Base-by-base conservation (phyloP, 352 stramenopile genomes). In the Pythium phragmiticola region DNA sequence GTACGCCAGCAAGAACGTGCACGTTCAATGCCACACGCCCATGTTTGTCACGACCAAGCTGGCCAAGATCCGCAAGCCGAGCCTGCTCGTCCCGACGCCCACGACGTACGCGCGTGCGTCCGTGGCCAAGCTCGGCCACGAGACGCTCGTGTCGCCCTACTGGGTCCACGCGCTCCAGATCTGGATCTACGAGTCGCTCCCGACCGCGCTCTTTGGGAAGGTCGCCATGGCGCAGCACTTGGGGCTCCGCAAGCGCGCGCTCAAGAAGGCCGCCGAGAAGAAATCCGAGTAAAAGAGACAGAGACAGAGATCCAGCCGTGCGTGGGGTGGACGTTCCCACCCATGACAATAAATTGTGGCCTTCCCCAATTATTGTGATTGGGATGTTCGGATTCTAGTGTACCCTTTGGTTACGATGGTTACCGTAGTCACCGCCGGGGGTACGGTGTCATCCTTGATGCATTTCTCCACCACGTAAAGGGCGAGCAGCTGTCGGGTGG, bases 1-100 rank as follows among this genome's bases (percentile, higher is more conserved):
- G 80, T 98, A 98, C 75, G 86, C 83, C 62, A 70, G 74, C 42
- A 98, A 98, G 80, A 94, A 94, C 68, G 85, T 96, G 66, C 88
- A 89, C 67, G 87, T 99, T 28, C 97, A 99, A 76, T 99, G 96
- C 80, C 97, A 99, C 73, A 92, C 98, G 68, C 97, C 98, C 34
- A 98, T 99, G 80, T 99, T 99, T 67, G 97, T 99, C 60, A 96
- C 97, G 37, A 99, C 97, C 26, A 99, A 99, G 82, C 79, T 99
- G 50, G 96, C 97, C 58, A 99, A 99, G 80, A 98, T 99, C 82
- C 90, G 97, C 56, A 94, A 98, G 65, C 74, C 94, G 60, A 95
- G 75, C 60, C 86, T 99, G 63, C 94, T 92, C 69, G 94, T 98
- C 57, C 96, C 96, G 30, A 93, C 81, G 53, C 88, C 97, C 8